Evolutionary conservation across 1,139 yeast species (phyloP), one percentile per base, ranked within the genome.

Genomic region (Candida tetrigidarum): DNA sequence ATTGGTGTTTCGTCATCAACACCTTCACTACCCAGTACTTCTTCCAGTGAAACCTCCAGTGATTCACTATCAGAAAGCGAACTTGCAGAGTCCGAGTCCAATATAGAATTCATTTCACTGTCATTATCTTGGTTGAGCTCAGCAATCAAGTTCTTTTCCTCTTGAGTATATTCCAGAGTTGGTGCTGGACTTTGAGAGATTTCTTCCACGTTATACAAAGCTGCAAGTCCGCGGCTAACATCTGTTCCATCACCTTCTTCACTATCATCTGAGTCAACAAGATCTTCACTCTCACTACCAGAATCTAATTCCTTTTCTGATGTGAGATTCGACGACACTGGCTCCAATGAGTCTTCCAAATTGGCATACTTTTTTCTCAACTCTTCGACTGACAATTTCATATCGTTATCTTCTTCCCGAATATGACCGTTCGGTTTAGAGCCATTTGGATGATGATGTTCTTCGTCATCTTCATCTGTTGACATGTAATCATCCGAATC

Each of bases 351-450:
- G 10, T 50, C 55, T 27, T 76, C 76, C 42, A 84, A 52, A 23
- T 72, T 64, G 23, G 85, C 78, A 60, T 89, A 89, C 59, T 89
- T 89, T 38, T 71, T 71, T 30, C 74, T 71, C 45, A 89, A 70
- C 55, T 88, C 83, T 20, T 86, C 92, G 2, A 86, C 77, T 0
- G 90, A 72, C 33, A 89, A 67, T 27, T 77, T 64, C 47, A 78
- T 76, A 53, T 86, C 91, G 46, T 75, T 71, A 7, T 59, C 55
- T 28, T 55, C 64, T 15, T 56, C 60, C 3, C 28, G 20, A 7
- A 28, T 23, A 22, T 12, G n/a, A 5, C 42, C 40, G 16, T 41
- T 32, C n/a, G 12, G 8, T 20, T 37, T 23, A 19, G 37, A 6
- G 10, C 39, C 30, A 11, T 35, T 32, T 45, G 50, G 14, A 11